Evolutionary conservation across 2,329 filamentous ascomycete species (phyloP).

Genomic region (Didymella keratinophila): DNA sequence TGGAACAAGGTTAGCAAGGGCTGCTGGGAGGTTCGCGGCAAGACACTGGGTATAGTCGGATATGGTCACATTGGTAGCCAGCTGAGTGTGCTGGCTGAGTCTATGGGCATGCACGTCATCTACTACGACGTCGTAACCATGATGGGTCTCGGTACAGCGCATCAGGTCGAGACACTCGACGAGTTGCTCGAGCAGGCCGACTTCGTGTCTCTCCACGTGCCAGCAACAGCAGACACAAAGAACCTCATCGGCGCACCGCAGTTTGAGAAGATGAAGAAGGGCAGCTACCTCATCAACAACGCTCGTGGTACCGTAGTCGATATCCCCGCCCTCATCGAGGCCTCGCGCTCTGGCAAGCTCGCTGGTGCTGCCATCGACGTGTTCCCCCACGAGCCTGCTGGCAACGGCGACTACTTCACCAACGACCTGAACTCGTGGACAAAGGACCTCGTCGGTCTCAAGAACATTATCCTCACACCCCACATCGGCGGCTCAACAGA

Average conservation of each 20-base stretch:
- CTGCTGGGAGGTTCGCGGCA: constrained; percentile 98
- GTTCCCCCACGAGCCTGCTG: constrained; percentile 90
- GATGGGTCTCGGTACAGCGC: constrained; percentile 90
- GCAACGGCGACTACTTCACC: constrained; percentile 95
- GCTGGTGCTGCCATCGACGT: constrained; percentile 97
- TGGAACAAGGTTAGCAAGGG: constrained; percentile 98
- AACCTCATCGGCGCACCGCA: constrained; percentile 86
- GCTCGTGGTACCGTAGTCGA: constrained; percentile 93
- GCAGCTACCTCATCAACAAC: constrained; percentile 95
- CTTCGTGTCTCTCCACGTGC: constrained; percentile 94
- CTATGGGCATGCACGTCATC: constrained; percentile 97
- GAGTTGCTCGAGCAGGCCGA: constrained; percentile 80
- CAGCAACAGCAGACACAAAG: constrained; percentile 89
- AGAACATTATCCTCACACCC: constrained; percentile 93
- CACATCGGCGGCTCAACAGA: constrained; percentile 98
- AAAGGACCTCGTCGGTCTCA: constrained; percentile 82
- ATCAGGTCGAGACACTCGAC: constrained; percentile 80
- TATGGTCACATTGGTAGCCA: constrained; percentile 98
- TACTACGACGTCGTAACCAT: constrained; percentile 96
- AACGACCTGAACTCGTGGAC: constrained; percentile 83
- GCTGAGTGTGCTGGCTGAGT: constrained; percentile 91
- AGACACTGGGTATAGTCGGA: constrained; percentile 94
- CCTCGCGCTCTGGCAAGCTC: constrained; percentile 84
- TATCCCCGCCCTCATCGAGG: constrained; percentile 88
- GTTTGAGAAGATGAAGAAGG: constrained; percentile 88